phyloP scores from a whole-genome alignment of 2,329 filamentous ascomycete genomes.

The Trichophyton schoenleinii region DNA sequence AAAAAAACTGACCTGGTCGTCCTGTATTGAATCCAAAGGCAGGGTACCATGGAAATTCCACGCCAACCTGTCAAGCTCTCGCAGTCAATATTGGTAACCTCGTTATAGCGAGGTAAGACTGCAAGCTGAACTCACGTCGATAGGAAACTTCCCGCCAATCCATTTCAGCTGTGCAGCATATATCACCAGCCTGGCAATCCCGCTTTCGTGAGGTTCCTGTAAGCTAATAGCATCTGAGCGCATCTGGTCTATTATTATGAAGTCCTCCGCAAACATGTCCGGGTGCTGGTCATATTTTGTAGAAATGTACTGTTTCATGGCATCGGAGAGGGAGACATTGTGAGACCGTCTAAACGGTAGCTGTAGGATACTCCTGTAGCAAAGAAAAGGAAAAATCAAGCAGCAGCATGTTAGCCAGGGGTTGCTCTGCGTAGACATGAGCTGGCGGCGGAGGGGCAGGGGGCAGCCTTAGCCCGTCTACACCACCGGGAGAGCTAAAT shows the following conservation, averaged over 20 bases:
- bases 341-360: slow-evolving; percentile 82
- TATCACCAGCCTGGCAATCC: slow-evolving; percentile 72
- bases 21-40: slow-evolving; percentile 81
- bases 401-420: background rate
- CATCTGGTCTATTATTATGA: slow-evolving; percentile 71
- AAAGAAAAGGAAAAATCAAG: background rate
- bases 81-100: slow-evolving; percentile 3
- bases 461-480: background rate
- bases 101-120: background rate
- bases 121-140: slow-evolving; percentile 52
- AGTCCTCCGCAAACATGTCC: slow-evolving; percentile 86
- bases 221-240: slow-evolving; percentile 79
- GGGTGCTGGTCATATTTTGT: slow-evolving; percentile 98
- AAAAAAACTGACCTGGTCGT: slow-evolving; percentile 40
- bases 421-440: background rate
- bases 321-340: slow-evolving; percentile 61
- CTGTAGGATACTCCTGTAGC: slow-evolving; percentile 44
- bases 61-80: slow-evolving; percentile 54
- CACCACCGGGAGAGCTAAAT: background rate
- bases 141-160: slow-evolving; percentile 89
- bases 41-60: slow-evolving; percentile 94
- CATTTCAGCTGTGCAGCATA: slow-evolving; percentile 90
- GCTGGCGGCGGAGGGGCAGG: background rate
- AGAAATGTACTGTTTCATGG: slow-evolving; percentile 90
- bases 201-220: slow-evolving; percentile 74